A percentile compares a stretch with the other conserved stretches of the same genome.
Conservation (phyloP, 305 asterid genomes). For the Plantago coronopus region DNA sequence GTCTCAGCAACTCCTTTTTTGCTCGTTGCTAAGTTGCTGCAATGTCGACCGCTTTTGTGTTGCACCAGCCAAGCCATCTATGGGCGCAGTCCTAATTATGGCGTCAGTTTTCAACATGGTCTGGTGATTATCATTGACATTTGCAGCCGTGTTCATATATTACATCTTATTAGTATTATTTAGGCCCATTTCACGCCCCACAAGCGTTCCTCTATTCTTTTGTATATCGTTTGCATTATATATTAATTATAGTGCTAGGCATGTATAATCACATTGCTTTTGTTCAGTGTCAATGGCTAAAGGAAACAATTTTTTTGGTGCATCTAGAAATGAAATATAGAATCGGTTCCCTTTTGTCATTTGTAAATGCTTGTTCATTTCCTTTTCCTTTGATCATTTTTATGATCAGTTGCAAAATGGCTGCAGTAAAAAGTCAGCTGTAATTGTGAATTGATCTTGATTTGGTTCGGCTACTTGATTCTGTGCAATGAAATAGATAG, state of each 20-base stretch:
- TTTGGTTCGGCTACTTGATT: too few species aligned
- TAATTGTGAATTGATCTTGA: too few species aligned
- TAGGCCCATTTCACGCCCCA: conserved; percentile 28
- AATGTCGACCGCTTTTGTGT: conserved; percentile 18
- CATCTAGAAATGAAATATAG: background rate
- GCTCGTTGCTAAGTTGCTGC: conserved; percentile 20
- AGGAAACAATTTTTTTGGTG: too few species aligned
- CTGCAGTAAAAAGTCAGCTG: too few species aligned
- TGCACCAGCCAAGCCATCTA: conserved; percentile 22
- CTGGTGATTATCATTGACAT: background rate
- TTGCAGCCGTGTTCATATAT: conserved; percentile 27
- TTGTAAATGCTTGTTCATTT: too few species aligned
- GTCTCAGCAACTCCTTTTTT: conserved; percentile 10
- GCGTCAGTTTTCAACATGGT: conserved; percentile 24
- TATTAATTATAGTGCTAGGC: conserved; percentile 17
- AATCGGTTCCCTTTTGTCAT: background rate
- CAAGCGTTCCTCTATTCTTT: conserved; percentile 20
- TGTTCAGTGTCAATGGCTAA: background rate
- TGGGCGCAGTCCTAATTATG: conserved; percentile 8
- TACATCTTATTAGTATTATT: conserved; percentile 13
- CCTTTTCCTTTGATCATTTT: too few species aligned
- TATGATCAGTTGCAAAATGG: too few species aligned
- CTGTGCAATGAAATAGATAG: too few species aligned
- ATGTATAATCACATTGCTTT: conserved; percentile 21
- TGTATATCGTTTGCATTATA: conserved; percentile 35